Evolutionary conservation across 2,329 filamentous ascomycete species (phyloP), one percentile per base, ranked within the genome.

Genomic region (Fusarium protoensiforme): DNA sequence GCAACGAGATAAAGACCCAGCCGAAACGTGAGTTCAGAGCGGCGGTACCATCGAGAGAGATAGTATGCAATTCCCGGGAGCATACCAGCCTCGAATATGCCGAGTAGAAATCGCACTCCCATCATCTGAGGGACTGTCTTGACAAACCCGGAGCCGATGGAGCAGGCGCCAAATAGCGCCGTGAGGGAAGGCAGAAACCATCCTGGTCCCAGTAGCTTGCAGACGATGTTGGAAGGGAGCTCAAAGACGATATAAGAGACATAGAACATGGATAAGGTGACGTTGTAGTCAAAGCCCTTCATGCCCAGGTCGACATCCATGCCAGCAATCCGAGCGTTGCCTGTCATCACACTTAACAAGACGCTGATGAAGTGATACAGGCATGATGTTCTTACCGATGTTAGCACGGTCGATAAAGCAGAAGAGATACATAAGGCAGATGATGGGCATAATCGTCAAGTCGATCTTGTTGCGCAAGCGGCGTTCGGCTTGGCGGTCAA

Each of bases 381-480:
- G 2, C 7, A 29, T 5, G 1, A 8, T n/a, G 27, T 35, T 36
- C 35, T 22, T 68, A 88, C 91, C 92, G 35, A 94, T 91, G 74
- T 93, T 93, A n/a, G 91, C 90, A 18, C 92, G 86, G 75, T 93
- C 92, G 65, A 93, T 92, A 79, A 93, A 93, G 81, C 91, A 93
- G 75, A 93, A 74, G 11, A 74, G 43, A n/a, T 75, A 73, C 7
- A 73, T 3, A 0, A 73, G 66, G 1, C 67, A 71, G 11, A 73
- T 71, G 24, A 71, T 71, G 3, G 60, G 60, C 60, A 62, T 39
- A 13, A 62, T 54, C 46, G 31, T 62, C 60, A 62, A 39, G 46
- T 54, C 60, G 6, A 54, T 62, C 46, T 54, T 62, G 13, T 51
- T 62, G n/a, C 48, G 60, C 22, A 62, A 29, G 5, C 36, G 60